Conservation (phyloP, 2,329 filamentous ascomycete genomes). For the Exserohilum turcica region DNA sequence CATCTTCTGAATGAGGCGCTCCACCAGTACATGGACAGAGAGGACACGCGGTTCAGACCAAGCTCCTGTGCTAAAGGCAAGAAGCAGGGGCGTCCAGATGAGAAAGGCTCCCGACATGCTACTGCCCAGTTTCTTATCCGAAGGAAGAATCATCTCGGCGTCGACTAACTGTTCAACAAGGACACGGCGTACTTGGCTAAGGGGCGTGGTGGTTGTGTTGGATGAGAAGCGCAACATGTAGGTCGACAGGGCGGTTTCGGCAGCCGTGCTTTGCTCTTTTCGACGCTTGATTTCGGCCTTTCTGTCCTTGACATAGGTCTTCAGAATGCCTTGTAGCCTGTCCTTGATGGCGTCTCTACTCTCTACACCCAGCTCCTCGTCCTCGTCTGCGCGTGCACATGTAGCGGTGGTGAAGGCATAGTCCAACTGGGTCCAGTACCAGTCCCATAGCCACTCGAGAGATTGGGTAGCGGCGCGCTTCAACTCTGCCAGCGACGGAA, state of each 20-base stretch:
- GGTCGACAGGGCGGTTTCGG: constrained; percentile 22
- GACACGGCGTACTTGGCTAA: constrained; percentile 1
- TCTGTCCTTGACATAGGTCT: constrained; percentile 39
- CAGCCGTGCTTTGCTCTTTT: constrained; percentile 19
- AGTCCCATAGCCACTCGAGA: constrained; percentile 84
- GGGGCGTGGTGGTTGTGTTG: constrained; percentile 4
- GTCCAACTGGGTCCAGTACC: constrained; percentile 73
- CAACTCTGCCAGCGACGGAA: constrained; percentile 76
- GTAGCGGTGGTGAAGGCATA: constrained; percentile 21
- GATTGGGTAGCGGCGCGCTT: constrained; percentile 71
- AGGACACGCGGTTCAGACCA: constrained; percentile 32
- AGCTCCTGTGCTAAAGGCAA: constrained; percentile 37
- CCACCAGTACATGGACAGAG: constrained; percentile 40
- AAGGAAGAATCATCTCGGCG: constrained; percentile 46
- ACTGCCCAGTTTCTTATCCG: constrained; percentile 38
- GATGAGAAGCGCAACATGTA: constrained; percentile 20
- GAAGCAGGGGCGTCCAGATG: constrained; percentile 52
- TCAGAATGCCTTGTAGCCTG: constrained; percentile 38
- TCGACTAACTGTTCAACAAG: constrained; percentile 38
- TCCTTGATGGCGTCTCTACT: constrained; percentile 20
- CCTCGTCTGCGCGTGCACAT: neutral
- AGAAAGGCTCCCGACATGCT: constrained; percentile 52
- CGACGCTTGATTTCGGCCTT: constrained; percentile 39
- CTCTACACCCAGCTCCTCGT: constrained; percentile 9
- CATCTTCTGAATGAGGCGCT: constrained; percentile 47